A percentile compares a stretch with the other conserved stretches of the same genome.
Conservation (phyloP, 129 eudicot species). For the Ambrosia artemisiifolia region DNA sequence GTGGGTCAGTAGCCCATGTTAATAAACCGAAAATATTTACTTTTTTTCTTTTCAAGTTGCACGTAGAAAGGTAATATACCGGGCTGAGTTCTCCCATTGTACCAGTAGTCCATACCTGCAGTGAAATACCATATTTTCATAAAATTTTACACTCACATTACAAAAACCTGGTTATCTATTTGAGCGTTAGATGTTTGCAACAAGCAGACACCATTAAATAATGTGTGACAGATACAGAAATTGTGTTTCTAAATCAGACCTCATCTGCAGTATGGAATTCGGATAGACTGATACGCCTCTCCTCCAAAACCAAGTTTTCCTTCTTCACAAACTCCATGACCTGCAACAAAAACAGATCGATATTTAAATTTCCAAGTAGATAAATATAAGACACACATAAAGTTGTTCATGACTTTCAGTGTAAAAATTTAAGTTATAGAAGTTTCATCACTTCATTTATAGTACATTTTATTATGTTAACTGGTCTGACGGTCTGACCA, state of each 20-base stretch:
- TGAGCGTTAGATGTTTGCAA: neutral
- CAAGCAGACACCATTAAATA: neutral
- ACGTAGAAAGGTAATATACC: slow-evolving; percentile 42
- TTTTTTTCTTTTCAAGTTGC: neutral
- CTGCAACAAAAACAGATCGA: slow-evolving; percentile 36
- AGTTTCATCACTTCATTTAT: neutral
- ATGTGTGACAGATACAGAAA: neutral
- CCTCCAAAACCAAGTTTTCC: slow-evolving; percentile 66
- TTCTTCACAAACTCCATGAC: slow-evolving; percentile 85
- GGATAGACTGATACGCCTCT: slow-evolving; percentile 77
- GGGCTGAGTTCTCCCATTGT: slow-evolving; percentile 97
- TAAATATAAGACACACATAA: neutral
- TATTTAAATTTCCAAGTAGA: neutral
- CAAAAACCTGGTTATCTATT: neutral
- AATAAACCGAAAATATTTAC: too few relatives aligned
- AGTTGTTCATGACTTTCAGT: neutral
- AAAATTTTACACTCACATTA: neutral
- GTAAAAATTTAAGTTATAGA: too few relatives aligned
- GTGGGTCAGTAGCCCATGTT: neutral
- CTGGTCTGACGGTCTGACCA: too few relatives aligned
- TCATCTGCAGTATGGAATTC: slow-evolving; percentile 91
- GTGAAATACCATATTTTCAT: neutral
- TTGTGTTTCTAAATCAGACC: slow-evolving; percentile 22
- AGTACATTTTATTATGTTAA: too few relatives aligned
- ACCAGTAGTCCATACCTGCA: slow-evolving; percentile 87